These are phyloP conservation scores for Pythium rhizo-oryzae DNA, from an alignment of 352 stramenopile genomes.

Conservation along the genomic window DNA sequence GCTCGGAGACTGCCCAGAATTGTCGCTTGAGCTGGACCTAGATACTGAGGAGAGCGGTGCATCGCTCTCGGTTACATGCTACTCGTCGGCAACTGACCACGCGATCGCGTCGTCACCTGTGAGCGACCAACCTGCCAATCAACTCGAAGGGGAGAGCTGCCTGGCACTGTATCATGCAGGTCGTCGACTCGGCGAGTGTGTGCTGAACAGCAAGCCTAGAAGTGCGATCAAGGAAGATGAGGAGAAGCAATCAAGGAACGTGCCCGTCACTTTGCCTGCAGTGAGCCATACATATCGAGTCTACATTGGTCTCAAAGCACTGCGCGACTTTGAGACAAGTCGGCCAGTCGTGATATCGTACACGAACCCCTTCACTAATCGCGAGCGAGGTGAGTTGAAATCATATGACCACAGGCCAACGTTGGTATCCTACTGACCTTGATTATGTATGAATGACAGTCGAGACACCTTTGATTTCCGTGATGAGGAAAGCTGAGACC, in stretches of 20 bases:
- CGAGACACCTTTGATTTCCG: conserved; percentile 37
- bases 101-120: conserved; percentile 8
- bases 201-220: not conserved
- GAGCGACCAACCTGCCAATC: not conserved
- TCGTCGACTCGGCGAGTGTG: conserved; percentile 14
- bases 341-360: conserved; percentile 20
- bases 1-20: conserved; percentile 36
- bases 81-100: conserved; percentile 17
- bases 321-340: conserved; percentile 27
- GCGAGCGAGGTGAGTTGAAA: conserved; percentile 19
- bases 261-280: conserved; percentile 4
- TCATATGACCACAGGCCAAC: too few relatives aligned
- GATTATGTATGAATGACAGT: conserved; percentile 30
- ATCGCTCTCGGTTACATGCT: conserved; percentile 18
- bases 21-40: conserved; percentile 10
- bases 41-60: not conserved
- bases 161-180: conserved; percentile 1
- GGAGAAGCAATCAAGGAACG: not conserved
- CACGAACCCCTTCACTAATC: conserved; percentile 28
- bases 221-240: not conserved
- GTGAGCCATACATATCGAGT: conserved; percentile 28
- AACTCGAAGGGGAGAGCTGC: not conserved
- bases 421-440: not conserved
- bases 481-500: conserved; percentile 42
- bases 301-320: conserved; percentile 14